Conservation (phyloP, 148 eudicot species). For the Silene conica region DNA sequence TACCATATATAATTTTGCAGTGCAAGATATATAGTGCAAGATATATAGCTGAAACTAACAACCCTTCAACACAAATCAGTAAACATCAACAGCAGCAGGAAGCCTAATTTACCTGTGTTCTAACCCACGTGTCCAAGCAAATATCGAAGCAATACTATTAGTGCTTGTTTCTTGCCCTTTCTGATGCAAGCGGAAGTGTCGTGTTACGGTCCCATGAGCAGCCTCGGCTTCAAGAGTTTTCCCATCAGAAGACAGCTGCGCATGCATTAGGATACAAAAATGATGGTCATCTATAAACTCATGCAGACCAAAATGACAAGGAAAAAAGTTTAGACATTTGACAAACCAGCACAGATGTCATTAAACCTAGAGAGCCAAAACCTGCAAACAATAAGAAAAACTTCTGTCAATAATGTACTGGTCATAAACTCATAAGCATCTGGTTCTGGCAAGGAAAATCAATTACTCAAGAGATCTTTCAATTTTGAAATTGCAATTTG, state of each 20-base stretch:
- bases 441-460: neutral
- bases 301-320: constrained; percentile 2
- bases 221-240: constrained; percentile 92
- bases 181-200: constrained; percentile 85
- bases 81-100: neutral
- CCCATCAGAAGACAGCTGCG: constrained; percentile 86
- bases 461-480: neutral
- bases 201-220: constrained; percentile 88
- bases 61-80: neutral
- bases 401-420: neutral
- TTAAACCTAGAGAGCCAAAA: constrained; percentile 82
- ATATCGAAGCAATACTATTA: constrained; percentile 89
- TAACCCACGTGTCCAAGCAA: constrained; percentile 91
- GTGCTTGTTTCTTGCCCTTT: constrained; percentile 96
- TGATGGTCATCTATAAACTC: constrained; percentile 1
- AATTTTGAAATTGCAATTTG: neutral
- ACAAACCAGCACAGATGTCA: constrained; percentile 85
- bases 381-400: constrained; percentile 38
- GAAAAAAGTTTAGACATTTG: neutral
- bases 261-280: neutral
- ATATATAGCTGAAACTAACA: neutral
- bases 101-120: constrained; percentile 54
- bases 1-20: neutral
- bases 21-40: neutral
- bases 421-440: neutral